These are phyloP conservation scores for Botrytis elliptica DNA, from an alignment of 2,329 filamentous ascomycete species.

Conservation along the genomic window DNA sequence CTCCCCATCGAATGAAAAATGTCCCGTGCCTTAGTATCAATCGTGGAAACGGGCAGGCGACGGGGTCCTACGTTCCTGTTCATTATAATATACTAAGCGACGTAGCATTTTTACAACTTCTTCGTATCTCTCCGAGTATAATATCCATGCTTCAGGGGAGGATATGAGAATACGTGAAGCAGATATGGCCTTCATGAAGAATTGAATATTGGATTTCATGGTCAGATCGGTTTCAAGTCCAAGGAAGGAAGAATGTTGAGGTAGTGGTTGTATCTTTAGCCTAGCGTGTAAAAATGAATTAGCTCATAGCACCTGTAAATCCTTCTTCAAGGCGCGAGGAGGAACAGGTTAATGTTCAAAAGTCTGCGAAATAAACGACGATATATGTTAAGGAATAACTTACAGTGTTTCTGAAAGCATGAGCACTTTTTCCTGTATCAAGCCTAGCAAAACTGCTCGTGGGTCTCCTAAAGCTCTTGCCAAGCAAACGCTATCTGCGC, in stretches of 20 bases:
- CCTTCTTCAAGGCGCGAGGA: background rate
- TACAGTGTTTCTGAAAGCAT: background rate
- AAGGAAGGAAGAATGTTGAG: background rate
- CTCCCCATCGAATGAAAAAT: background rate
- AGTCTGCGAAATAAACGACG: background rate
- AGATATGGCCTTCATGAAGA: background rate
- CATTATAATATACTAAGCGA: background rate
- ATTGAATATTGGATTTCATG: background rate
- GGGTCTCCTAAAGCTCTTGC: background rate
- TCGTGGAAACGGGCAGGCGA: background rate
- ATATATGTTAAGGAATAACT: background rate
- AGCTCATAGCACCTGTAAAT: background rate
- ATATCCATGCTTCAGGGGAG: background rate
- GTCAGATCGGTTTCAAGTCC: background rate
- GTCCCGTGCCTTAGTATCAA: background rate
- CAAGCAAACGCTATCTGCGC: background rate
- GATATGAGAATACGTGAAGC: background rate
- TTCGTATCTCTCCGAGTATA: background rate
- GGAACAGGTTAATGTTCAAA: background rate
- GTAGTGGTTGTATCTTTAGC: background rate
- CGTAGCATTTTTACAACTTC: background rate
- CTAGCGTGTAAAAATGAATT: background rate
- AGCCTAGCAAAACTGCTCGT: background rate
- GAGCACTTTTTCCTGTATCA: background rate
- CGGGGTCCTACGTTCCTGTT: background rate